Evolutionary conservation across 2,329 filamentous ascomycete genomes (phyloP).

Genomic region (Coleophoma crateriformis): DNA sequence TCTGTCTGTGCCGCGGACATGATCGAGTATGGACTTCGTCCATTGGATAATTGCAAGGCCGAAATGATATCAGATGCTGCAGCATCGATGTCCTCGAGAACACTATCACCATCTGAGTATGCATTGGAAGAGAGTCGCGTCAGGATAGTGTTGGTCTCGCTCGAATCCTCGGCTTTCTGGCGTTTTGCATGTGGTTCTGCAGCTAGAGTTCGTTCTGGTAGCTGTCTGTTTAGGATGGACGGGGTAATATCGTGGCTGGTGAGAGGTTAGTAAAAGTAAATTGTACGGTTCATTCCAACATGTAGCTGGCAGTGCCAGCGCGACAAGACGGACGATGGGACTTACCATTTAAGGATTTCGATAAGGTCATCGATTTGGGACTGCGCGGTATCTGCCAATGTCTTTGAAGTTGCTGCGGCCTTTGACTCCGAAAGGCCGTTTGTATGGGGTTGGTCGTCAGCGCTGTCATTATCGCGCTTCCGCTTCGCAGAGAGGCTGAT

Average conservation of each 20-base stretch:
- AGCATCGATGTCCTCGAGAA: constrained; percentile 51
- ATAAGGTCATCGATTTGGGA: constrained; percentile 36
- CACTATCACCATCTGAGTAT: constrained; percentile 59
- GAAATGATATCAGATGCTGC: constrained; percentile 42
- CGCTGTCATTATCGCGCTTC: constrained; percentile 47
- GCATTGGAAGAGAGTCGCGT: constrained; percentile 30
- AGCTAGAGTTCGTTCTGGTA: constrained; percentile 37
- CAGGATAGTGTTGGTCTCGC: constrained; percentile 28
- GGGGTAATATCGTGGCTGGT: constrained; percentile 48
- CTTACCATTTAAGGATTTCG: constrained; percentile 37
- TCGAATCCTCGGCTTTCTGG: constrained; percentile 46
- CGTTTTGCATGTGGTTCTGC: constrained; percentile 54
- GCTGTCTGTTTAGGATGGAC: constrained; percentile 48
- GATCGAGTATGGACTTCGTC: constrained; percentile 18
- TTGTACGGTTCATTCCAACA: background rate
- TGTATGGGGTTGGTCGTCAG: constrained; percentile 26
- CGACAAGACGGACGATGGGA: constrained; percentile 8
- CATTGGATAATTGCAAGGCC: constrained; percentile 36
- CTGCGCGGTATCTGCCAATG: constrained; percentile 17
- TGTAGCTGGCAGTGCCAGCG: too few species aligned
- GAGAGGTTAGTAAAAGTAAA: constrained; percentile 18
- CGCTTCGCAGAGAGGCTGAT: constrained; percentile 42
- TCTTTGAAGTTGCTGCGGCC: background rate
- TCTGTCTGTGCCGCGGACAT: constrained; percentile 14
- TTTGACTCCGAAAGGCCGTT: constrained; percentile 20